phyloP scores from a whole-genome alignment of 805 yeast species.

The Brettanomyces naardenensis region DNA sequence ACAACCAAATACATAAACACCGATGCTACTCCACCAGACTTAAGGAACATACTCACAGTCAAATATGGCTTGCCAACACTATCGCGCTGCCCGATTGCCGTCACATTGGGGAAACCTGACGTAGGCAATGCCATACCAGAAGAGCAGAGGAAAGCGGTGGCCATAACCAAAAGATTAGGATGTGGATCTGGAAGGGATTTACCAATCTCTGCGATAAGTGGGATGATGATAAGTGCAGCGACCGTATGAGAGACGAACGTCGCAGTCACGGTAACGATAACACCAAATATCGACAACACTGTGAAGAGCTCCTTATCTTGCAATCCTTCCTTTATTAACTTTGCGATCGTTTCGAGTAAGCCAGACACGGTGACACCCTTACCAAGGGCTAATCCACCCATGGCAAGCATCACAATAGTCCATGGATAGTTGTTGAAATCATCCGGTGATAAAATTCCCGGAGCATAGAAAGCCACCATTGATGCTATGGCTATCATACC shows the following conservation, averaged over 20 bases:
- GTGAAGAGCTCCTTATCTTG: constrained; percentile 62
- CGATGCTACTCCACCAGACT: constrained; percentile 86
- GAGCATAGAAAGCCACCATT: constrained; percentile 83
- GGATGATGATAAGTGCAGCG: constrained; percentile 89
- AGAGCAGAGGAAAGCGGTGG: constrained; percentile 66
- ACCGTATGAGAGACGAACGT: constrained; percentile 96
- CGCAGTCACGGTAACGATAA: constrained; percentile 75
- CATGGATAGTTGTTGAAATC: constrained; percentile 95
- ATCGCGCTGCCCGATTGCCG: constrained; percentile 92
- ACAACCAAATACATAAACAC: constrained; percentile 64
- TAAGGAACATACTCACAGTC: constrained; percentile 78
- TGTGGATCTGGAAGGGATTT: constrained; percentile 66
- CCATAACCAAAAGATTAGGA: constrained; percentile 72
- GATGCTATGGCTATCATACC: constrained; percentile 94
- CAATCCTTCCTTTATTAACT: constrained; percentile 56
- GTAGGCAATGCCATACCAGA: constrained; percentile 98
- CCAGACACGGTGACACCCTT: constrained; percentile 94
- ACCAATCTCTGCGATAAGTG: constrained; percentile 89
- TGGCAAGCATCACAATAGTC: constrained; percentile 92
- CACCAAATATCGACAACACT: constrained; percentile 71
- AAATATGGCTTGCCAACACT: constrained; percentile 87
- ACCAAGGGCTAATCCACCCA: constrained; percentile 97
- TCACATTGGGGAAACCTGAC: constrained; percentile 95
- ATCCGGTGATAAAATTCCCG: constrained; percentile 78
- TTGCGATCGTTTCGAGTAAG: constrained; percentile 69